Evolutionary conservation across 2,329 filamentous ascomycete genomes (phyloP).

Genomic region (Xylariaceae sp.): DNA sequence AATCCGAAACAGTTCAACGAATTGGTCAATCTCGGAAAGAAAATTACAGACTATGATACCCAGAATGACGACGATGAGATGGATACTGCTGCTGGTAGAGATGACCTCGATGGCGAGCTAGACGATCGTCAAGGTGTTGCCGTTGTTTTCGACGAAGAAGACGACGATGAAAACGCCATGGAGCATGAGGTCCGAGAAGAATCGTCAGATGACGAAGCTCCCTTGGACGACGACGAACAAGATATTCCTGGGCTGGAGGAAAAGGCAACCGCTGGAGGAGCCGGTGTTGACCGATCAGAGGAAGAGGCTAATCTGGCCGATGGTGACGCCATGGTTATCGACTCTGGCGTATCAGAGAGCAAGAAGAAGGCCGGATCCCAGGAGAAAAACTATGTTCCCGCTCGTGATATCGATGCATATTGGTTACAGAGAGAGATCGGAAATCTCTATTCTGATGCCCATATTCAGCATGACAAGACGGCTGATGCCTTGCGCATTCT

Average conservation of each 20-base stretch:
- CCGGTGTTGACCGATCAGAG: constrained; percentile 42
- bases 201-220: constrained; percentile 74
- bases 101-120: constrained; percentile 66
- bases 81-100: constrained; percentile 61
- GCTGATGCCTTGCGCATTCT: constrained; percentile 77
- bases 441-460: constrained; percentile 79
- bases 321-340: constrained; percentile 77
- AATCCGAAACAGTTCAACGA: constrained; percentile 93
- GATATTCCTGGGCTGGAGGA: constrained; percentile 53
- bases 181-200: constrained; percentile 86
- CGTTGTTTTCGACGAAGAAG: constrained; percentile 90
- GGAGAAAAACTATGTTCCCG: constrained; percentile 62
- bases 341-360: constrained; percentile 53
- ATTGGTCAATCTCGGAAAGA: constrained; percentile 91
- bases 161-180: constrained; percentile 75
- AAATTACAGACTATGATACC: constrained; percentile 96
- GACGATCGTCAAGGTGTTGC: constrained; percentile 95
- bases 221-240: constrained; percentile 52
- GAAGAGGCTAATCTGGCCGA: constrained; percentile 48
- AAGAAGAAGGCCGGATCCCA: constrained; percentile 43
- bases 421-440: constrained; percentile 95
- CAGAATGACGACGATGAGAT: constrained; percentile 93
- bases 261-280: constrained; percentile 46
- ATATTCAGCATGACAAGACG: constrained; percentile 90
- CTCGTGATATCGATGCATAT: constrained; percentile 91